phyloP scores from a whole-genome alignment of 179 eudicot genomes.

The Actinidia arguta region DNA sequence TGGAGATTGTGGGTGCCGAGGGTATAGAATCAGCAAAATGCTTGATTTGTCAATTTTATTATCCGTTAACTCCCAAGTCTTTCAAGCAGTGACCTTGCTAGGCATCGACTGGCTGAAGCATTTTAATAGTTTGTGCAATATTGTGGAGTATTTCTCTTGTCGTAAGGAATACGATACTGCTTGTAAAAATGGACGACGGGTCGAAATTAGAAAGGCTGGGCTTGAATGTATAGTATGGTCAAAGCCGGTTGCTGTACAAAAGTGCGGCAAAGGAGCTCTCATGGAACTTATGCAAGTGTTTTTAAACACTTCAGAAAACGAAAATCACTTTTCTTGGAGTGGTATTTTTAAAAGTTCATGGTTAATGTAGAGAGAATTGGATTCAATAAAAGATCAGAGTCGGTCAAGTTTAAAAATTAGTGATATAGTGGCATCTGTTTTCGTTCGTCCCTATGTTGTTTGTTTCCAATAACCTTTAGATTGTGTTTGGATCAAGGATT shows the following conservation, averaged over 20 bases:
- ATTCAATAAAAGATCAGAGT: not conserved
- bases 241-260: not conserved
- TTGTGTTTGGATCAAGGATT: not conserved
- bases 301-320: not conserved
- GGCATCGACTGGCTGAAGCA: conserved; percentile 5
- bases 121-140: not conserved
- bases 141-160: not conserved
- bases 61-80: not conserved
- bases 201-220: not conserved
- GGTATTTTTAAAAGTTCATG: not conserved
- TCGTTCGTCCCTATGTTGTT: not conserved
- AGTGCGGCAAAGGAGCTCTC: conserved; percentile 24
- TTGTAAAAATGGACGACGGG: not conserved
- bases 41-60: no score
- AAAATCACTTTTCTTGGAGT: not conserved
- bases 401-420: not conserved
- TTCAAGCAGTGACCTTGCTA: not conserved
- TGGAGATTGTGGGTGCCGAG: not conserved
- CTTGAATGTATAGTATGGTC: not conserved
- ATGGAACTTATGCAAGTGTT: not conserved
- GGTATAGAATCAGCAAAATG: not conserved
- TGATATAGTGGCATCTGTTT: not conserved
- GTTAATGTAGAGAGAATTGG: not conserved
- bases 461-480: not conserved
- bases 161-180: not conserved